Base-by-base conservation (phyloP, 2,329 filamentous ascomycete species). In the Aspergillus sp. region DNA sequence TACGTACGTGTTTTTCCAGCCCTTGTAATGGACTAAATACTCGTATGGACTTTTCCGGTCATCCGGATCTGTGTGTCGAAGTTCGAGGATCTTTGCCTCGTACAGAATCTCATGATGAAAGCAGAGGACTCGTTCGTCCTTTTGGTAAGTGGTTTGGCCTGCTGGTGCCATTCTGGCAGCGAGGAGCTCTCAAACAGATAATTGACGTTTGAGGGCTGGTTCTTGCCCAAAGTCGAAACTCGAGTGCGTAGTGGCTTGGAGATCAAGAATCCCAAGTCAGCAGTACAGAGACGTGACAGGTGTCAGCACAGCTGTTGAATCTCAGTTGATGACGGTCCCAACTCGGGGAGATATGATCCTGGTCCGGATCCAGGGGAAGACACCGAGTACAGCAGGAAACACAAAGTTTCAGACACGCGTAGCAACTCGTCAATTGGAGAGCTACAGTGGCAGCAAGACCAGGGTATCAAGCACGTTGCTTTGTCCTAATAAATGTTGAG, bases 61-160 rank as follows among this genome's bases (percentile, higher is more conserved):
- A 45, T 80, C 80, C 6, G 78, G 73, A 60, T 88, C 85, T 69
- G 83, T 81, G 74, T 80, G 78, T 66, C 83, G 86, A 33, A 90
- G 82, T 64, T 97, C 93, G 63, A 96, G 85, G 52, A 99, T 88
- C 78, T 98, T 98, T 65, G 95, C 95, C 77, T 99, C 95, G 73
- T 99, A 99, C 52, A 99, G 86, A 77, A 98, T 87, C 70, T 98
- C 93, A 78, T 93, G 91, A 74, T 99, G 95, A 73, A 98, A 98
- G 80, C 95, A 99, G 33, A 98, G 86, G 39, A 96, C 92, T 72
- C 90, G 91, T 81, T 99, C 95, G 72, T 98, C 92, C 71, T 87
- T 88, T 59, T 77, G 77, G 70, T 85, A 89, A 64, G 78, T 75
- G n/a, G 81, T 77, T 59, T 82, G 80, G 71, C 71, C 73, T 54